A percentile compares a stretch with the other conserved stretches of the same genome.
Conservation (phyloP, 305 asterid genomes). For the Rubia occidens region DNA sequence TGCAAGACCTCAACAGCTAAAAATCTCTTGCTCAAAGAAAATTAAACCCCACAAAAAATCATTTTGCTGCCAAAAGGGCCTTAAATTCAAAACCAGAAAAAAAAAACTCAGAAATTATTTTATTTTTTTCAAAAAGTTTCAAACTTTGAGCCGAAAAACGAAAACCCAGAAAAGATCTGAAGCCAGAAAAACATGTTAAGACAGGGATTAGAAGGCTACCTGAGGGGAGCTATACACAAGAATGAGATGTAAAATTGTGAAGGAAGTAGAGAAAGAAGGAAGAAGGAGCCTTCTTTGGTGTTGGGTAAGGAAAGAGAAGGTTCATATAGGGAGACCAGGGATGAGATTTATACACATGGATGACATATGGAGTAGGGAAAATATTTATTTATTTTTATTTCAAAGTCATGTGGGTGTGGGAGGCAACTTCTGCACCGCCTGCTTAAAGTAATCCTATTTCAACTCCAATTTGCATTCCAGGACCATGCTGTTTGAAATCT, state of each 20-base stretch:
- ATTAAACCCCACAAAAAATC: neutral
- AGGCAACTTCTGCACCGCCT: constrained; percentile 20
- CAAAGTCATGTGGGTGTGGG: constrained; percentile 19
- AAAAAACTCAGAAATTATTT: too few relatives aligned
- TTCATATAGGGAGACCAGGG: constrained; percentile 11
- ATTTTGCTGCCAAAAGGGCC: neutral
- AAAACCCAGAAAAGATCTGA: constrained; percentile 3
- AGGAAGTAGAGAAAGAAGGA: constrained; percentile 3
- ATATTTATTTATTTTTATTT: neutral
- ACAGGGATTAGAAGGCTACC: constrained; percentile 24
- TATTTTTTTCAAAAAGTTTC: neutral
- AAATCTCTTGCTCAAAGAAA: too few relatives aligned
- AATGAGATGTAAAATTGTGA: constrained; percentile 9
- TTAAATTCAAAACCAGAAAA: neutral
- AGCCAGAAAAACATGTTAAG: neutral
- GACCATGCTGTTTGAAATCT: constrained; percentile 3
- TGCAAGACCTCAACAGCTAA: neutral
- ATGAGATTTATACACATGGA: constrained; percentile 39
- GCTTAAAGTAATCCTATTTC: constrained; percentile 4
- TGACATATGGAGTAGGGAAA: neutral
- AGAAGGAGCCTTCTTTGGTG: constrained; percentile 17
- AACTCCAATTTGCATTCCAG: neutral
- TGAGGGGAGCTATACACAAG: constrained; percentile 45
- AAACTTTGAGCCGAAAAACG: neutral
- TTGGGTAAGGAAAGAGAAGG: constrained; percentile 43